Conservation (phyloP, 768 basidiomycete genomes). For the Hydnomerulius pinastri region DNA sequence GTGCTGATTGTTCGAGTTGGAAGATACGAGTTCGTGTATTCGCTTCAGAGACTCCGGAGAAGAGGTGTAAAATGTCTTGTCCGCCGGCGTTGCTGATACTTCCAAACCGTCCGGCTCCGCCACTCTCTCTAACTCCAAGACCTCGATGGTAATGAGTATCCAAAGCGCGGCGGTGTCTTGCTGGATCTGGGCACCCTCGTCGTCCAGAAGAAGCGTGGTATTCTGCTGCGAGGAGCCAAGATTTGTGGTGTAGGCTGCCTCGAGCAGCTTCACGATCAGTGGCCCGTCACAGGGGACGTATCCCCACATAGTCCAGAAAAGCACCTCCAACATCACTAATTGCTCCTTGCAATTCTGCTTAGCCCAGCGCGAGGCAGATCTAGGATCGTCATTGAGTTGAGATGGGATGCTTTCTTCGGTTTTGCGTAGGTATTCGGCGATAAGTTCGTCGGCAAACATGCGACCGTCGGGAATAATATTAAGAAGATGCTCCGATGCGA, state of each 20-base stretch:
- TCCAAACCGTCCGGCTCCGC: conserved; percentile 54
- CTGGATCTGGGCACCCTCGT: conserved; percentile 64
- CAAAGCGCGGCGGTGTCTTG: conserved; percentile 74
- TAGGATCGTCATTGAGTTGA: conserved; percentile 50
- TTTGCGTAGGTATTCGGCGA: conserved; percentile 60
- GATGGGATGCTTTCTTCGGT: conserved; percentile 51
- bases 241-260: conserved; percentile 61
- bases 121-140: conserved; percentile 76
- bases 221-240: conserved; percentile 68
- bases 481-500: conserved; percentile 58
- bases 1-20: conserved; percentile 62
- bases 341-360: conserved; percentile 81
- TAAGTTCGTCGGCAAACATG: conserved; percentile 60
- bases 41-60: conserved; percentile 63
- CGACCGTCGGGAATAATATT: conserved; percentile 63
- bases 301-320: conserved; percentile 90
- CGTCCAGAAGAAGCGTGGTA: conserved; percentile 67
- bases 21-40: conserved; percentile 67
- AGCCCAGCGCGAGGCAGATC: conserved; percentile 63
- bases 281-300: conserved; percentile 65
- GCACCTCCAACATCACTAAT: conserved; percentile 75
- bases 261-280: conserved; percentile 62
- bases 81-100: conserved; percentile 48
- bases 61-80: conserved; percentile 56
- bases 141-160: conserved; percentile 78